phyloP scores from a whole-genome alignment of 176 grass and related monocot genomes.

The Musa beccarii region DNA sequence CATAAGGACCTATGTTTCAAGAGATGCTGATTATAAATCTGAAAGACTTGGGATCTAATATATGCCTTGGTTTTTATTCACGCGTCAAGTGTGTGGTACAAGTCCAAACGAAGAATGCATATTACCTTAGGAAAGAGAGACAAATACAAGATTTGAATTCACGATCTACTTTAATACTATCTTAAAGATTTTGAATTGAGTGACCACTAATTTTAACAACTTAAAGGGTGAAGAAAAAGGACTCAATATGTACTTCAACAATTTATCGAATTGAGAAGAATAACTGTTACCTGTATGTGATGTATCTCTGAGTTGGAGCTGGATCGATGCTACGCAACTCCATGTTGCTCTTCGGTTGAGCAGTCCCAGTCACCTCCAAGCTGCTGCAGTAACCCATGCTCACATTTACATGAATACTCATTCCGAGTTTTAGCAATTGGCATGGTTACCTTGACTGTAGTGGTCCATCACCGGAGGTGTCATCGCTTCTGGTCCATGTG shows the following conservation, averaged over 20 bases:
- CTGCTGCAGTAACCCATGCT: not conserved
- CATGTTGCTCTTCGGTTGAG: not conserved
- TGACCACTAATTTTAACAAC: too few species aligned
- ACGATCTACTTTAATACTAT: too few species aligned
- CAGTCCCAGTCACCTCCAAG: not conserved
- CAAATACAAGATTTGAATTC: too few species aligned
- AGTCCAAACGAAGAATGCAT: too few species aligned
- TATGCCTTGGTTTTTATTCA: too few species aligned
- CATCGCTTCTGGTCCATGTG: not conserved
- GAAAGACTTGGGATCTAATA: too few species aligned
- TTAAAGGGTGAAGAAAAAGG: too few species aligned
- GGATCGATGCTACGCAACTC: too few species aligned
- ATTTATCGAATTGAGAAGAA: not conserved
- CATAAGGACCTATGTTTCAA: not conserved
- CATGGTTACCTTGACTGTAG: not conserved
- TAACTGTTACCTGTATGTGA: not conserved
- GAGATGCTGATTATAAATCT: not conserved
- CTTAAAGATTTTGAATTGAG: too few species aligned
- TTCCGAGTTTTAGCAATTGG: not conserved
- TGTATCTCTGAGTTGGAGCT: not conserved
- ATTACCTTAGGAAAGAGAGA: too few species aligned
- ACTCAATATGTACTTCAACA: too few species aligned
- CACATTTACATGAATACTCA: not conserved
- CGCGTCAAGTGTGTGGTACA: too few species aligned
- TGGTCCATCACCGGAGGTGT: not conserved